These are phyloP conservation scores for Monosporascus sp. DNA, from an alignment of 2,329 filamentous ascomycete species.

Conservation along the genomic window DNA sequence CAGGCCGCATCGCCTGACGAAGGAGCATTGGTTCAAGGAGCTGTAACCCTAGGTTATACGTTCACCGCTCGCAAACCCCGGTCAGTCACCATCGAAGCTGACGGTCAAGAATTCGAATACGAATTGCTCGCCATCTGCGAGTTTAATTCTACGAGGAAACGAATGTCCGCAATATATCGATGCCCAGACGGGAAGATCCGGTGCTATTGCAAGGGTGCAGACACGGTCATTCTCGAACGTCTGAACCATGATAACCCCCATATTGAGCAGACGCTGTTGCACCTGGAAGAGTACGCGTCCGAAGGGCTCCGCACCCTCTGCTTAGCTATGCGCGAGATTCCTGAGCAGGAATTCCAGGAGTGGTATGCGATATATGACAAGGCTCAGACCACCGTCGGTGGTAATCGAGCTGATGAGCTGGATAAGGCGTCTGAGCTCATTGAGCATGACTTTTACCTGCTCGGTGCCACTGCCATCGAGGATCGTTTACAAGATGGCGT, in stretches of 20 bases:
- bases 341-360: conserved; percentile 81
- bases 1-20: conserved; percentile 97
- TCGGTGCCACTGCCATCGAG: conserved; percentile 95
- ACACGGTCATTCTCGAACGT: conserved; percentile 94
- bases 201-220: conserved; percentile 92
- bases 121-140: conserved; percentile 95
- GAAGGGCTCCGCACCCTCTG: conserved; percentile 94
- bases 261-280: conserved; percentile 83
- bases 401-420: conserved; percentile 87
- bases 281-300: conserved; percentile 97
- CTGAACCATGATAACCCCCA: conserved; percentile 77
- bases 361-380: conserved; percentile 85
- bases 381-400: conserved; percentile 83
- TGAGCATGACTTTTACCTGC: conserved; percentile 82
- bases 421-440: conserved; percentile 97
- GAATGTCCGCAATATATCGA: conserved; percentile 96
- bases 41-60: conserved; percentile 76
- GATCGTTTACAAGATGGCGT: conserved; percentile 96
- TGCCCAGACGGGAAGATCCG: conserved; percentile 94
- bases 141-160: conserved; percentile 95
- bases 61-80: conserved; percentile 88
- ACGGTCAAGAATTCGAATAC: conserved; percentile 71
- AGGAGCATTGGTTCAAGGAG: conserved; percentile 91
- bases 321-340: conserved; percentile 86
- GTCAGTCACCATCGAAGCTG: conserved; percentile 76